Percentiles rank a stretch among this genome's conserved stretches.
phyloP scores from a whole-genome alignment of 192 early-diverging fungal species.

The Geranomyces variabilis region DNA sequence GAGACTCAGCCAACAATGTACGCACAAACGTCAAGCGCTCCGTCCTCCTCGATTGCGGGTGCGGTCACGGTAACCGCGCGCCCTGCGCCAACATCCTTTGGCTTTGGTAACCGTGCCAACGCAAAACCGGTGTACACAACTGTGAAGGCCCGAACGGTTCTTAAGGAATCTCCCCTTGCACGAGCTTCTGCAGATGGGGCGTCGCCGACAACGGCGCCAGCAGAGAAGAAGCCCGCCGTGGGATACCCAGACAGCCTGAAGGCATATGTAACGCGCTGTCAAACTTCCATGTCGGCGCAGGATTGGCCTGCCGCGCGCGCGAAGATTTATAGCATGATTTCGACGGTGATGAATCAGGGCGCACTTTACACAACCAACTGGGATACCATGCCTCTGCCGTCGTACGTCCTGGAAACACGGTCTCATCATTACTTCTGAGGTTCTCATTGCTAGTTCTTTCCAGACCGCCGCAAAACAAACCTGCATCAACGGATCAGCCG shows the following conservation, averaged over 20 bases:
- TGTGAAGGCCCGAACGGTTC: slow-evolving; percentile 11
- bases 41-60: neutral
- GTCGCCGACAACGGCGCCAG: neutral
- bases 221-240: neutral
- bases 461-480: neutral
- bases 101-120: neutral
- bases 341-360: slow-evolving; percentile 41
- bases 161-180: slow-evolving; percentile 24
- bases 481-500: neutral
- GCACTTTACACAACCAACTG: slow-evolving; percentile 66
- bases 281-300: slow-evolving; percentile 14
- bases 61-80: neutral
- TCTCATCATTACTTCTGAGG: neutral
- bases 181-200: slow-evolving; percentile 16
- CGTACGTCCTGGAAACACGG: slow-evolving; percentile 41
- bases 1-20: neutral
- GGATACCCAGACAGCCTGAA: neutral
- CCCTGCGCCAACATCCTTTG: neutral
- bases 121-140: slow-evolving; percentile 28
- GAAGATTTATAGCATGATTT: slow-evolving; percentile 64
- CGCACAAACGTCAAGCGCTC: neutral
- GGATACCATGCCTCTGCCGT: slow-evolving; percentile 69
- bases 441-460: neutral
- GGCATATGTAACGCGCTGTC: neutral
- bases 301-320: slow-evolving; percentile 45